Conservation (phyloP, 306 rosid genomes). For the Hippophae rhamnoides region DNA sequence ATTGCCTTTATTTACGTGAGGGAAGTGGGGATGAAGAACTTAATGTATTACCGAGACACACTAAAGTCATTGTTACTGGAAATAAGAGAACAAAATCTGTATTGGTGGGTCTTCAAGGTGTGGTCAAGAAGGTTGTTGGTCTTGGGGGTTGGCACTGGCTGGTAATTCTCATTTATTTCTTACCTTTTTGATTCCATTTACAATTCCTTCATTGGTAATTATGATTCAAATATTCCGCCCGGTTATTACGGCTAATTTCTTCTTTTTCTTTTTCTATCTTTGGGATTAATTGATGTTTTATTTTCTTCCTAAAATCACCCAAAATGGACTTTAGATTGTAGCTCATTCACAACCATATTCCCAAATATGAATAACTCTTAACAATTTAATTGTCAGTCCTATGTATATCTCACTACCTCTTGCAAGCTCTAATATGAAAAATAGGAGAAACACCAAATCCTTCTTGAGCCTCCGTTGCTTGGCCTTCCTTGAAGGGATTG, state of each 20-base stretch:
- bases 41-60: slow-evolving; percentile 62
- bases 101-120: slow-evolving; percentile 68
- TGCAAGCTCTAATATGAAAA: too few relatives aligned
- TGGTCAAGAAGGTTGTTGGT: slow-evolving; percentile 72
- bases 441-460: too few relatives aligned
- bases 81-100: slow-evolving; percentile 67
- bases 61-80: slow-evolving; percentile 68
- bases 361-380: too few relatives aligned
- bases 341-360: too few relatives aligned
- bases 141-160: slow-evolving; percentile 85
- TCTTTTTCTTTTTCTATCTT: too few relatives aligned
- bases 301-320: too few relatives aligned
- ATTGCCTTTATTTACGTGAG: slow-evolving; percentile 41
- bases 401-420: too few relatives aligned
- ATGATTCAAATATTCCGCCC: background rate
- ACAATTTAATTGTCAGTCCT: too few relatives aligned
- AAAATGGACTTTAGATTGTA: too few relatives aligned
- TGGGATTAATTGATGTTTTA: too few relatives aligned
- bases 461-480: too few relatives aligned
- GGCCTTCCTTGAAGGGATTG: too few relatives aligned
- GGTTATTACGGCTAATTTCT: background rate
- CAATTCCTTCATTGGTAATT: background rate
- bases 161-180: slow-evolving; percentile 28
- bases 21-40: slow-evolving; percentile 69
- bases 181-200: background rate